Base-by-base conservation (phyloP, 495 filamentous ascomycete genomes). In the Gamarada debralockiae region DNA sequence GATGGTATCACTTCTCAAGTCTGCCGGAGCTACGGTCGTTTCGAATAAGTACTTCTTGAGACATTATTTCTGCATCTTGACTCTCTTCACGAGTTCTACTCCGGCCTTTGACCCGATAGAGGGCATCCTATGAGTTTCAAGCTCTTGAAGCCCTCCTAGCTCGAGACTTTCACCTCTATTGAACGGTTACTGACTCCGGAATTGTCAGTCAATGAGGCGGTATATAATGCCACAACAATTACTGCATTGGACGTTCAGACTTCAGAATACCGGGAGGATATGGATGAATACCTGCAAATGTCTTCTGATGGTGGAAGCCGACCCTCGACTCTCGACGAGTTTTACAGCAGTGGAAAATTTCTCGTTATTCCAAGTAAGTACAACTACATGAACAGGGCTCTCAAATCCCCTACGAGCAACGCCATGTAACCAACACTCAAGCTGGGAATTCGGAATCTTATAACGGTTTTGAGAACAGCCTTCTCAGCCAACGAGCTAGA, bases 301-400 rank as follows among this genome's bases (percentile, higher is more conserved):
- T 53, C 74, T 44, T 42, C 53, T 48, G 40, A 67, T 21, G 58
- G 50, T 2, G 58, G 63, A 7, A 34, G 33, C 1, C 58, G 66
- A 56, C 62, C 78, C 23, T 39, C 60, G 31, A 73, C 67, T 3
- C 65, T 83, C 25, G 54, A 56, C 25, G 64, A 77, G 3, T 52
- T 81, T 1, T 80, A 78, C 45, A 57, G 42, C 25, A 69, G 57
- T 27, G 61, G 63, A 22, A 56, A 77, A 2, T 80, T 76, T 29
- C 72, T 87, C 3, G 75, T 77, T 22, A 69, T 79, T n/a, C 82
- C 81, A 5, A 62, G 70, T 14, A 71, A 82, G 42, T 83, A 82
- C 59, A 53, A 66, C 34, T 72, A 69, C 55, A 69, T 85, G 34
- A 72, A 72, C 4, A 70, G 69, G 1, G 70, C 79, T 0, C 72